Evolutionary conservation across 352 stramenopile species (phyloP).

Genomic region (Peronosclerospora sorghi): DNA sequence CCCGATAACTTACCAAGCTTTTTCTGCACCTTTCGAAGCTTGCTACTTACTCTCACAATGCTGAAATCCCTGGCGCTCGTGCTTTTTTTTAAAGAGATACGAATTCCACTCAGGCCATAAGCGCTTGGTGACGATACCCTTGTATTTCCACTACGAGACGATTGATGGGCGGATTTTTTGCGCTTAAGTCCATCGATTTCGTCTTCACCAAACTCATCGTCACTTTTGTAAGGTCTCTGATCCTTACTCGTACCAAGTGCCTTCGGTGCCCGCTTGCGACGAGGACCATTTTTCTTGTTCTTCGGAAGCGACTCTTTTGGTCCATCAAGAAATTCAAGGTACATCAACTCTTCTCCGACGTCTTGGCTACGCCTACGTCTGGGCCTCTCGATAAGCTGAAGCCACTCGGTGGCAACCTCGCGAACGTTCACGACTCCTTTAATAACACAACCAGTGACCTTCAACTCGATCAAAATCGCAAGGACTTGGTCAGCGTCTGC

Average conservation of each 20-base stretch:
- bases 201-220: slow-evolving; percentile 44
- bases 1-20: slow-evolving; percentile 18
- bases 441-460: slow-evolving; percentile 70
- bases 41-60: slow-evolving; percentile 32
- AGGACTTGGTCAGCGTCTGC: slow-evolving; percentile 78
- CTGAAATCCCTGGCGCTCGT: slow-evolving; percentile 17
- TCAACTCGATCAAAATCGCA: slow-evolving; percentile 81
- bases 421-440: slow-evolving; percentile 71
- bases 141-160: slow-evolving; percentile 15
- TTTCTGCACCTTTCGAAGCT: slow-evolving; percentile 30
- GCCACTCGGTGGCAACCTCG: slow-evolving; percentile 62
- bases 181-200: slow-evolving; percentile 17
- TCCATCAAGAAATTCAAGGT: slow-evolving; percentile 75
- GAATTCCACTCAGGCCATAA: slow-evolving; percentile 23
- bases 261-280: slow-evolving; percentile 31
- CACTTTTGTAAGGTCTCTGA: slow-evolving; percentile 30
- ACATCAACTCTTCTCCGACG: slow-evolving; percentile 77
- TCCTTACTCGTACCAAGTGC: slow-evolving; percentile 22
- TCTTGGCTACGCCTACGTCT: slow-evolving; percentile 80
- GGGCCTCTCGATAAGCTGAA: slow-evolving; percentile 81
- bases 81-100: slow-evolving; percentile 25
- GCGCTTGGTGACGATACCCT: slow-evolving; percentile 16
- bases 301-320: slow-evolving; percentile 35
- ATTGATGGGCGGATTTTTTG: slow-evolving; percentile 29
- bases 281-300: slow-evolving; percentile 24